These are phyloP conservation scores for Pouteria campechiana DNA, from an alignment of 179 eudicot species.

Conservation along the genomic window DNA sequence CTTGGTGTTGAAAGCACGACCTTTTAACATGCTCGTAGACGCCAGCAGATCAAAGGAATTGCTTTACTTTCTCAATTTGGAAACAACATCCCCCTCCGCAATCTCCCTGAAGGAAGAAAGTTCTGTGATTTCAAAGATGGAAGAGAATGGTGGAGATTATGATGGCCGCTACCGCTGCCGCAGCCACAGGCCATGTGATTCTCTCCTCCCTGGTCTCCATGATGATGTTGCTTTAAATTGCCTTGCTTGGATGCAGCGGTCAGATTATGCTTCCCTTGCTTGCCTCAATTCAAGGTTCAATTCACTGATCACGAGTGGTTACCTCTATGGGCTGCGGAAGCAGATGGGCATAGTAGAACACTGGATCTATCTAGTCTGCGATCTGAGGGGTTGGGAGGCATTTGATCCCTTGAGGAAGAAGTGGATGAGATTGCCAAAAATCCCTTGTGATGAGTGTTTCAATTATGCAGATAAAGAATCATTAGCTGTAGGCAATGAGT, in stretches of 20 bases:
- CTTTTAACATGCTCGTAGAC: slow-evolving; percentile 4
- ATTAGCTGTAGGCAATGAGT: slow-evolving; percentile 26
- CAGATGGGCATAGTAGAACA: slow-evolving; percentile 22
- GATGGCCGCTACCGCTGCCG: slow-evolving; percentile 12
- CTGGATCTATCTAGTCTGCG: slow-evolving; percentile 36
- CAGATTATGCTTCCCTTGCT: slow-evolving; percentile 29
- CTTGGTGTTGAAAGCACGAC: too few species aligned
- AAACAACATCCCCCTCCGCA: background rate
- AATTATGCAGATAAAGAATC: slow-evolving; percentile 33
- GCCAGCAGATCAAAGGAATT: slow-evolving; percentile 6
- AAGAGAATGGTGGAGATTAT: slow-evolving; percentile 10
- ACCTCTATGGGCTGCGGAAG: slow-evolving; percentile 22
- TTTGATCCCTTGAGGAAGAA: slow-evolving; percentile 22
- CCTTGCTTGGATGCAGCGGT: slow-evolving; percentile 25
- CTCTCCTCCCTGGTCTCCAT: slow-evolving; percentile 22
- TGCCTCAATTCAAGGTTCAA: slow-evolving; percentile 18
- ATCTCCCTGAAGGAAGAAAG: slow-evolving; percentile 8
- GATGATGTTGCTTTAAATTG: slow-evolving; percentile 31
- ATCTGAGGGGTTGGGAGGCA: slow-evolving; percentile 35
- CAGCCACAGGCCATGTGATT: slow-evolving; percentile 12
- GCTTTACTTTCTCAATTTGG: background rate
- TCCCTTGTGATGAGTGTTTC: slow-evolving; percentile 37
- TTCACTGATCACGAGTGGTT: slow-evolving; percentile 17
- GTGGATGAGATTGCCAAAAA: slow-evolving; percentile 29
- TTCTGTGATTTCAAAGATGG: slow-evolving; percentile 3